Conservation (phyloP, 2,329 filamentous ascomycete genomes). For the Orbilia ellipsospora region DNA sequence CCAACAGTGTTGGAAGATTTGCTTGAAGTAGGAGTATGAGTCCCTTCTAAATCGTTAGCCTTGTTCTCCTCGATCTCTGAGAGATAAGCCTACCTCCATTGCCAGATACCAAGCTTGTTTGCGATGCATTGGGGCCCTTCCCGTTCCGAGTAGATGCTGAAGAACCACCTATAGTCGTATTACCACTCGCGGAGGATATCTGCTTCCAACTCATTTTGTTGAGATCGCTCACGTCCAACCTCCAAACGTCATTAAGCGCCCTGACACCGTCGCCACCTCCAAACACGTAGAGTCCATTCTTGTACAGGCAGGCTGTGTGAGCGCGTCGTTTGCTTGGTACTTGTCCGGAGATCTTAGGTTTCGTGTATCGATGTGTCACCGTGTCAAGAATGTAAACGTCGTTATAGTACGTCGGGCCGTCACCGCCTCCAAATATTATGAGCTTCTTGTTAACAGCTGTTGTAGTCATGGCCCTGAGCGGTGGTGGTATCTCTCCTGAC, state of each 20-base stretch:
- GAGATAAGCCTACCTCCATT: slow-evolving; percentile 18
- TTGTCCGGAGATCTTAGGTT: slow-evolving; percentile 71
- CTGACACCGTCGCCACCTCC: slow-evolving; percentile 77
- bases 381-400: slow-evolving; percentile 79
- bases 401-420: slow-evolving; percentile 77
- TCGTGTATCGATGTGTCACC: slow-evolving; percentile 74
- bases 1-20: slow-evolving; percentile 31
- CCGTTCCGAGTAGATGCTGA: slow-evolving; percentile 18
- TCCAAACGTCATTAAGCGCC: slow-evolving; percentile 77
- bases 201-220: slow-evolving; percentile 74
- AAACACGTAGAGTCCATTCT: slow-evolving; percentile 78
- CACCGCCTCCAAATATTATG: slow-evolving; percentile 76
- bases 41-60: slow-evolving; percentile 7
- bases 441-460: slow-evolving; percentile 75
- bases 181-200: slow-evolving; percentile 63
- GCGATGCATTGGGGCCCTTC: slow-evolving; percentile 36
- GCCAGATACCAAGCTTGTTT: slow-evolving; percentile 44
- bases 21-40: slow-evolving; percentile 50
- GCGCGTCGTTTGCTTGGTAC: slow-evolving; percentile 72
- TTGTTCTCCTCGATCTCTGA: background rate
- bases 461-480: slow-evolving; percentile 77
- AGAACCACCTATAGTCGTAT: slow-evolving; percentile 44
- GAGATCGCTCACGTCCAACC: slow-evolving; percentile 75
- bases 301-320: slow-evolving; percentile 77
- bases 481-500: slow-evolving; percentile 73